phyloP scores from a whole-genome alignment of 257 asterid genomes.

The Ocimum tenuiflorum region DNA sequence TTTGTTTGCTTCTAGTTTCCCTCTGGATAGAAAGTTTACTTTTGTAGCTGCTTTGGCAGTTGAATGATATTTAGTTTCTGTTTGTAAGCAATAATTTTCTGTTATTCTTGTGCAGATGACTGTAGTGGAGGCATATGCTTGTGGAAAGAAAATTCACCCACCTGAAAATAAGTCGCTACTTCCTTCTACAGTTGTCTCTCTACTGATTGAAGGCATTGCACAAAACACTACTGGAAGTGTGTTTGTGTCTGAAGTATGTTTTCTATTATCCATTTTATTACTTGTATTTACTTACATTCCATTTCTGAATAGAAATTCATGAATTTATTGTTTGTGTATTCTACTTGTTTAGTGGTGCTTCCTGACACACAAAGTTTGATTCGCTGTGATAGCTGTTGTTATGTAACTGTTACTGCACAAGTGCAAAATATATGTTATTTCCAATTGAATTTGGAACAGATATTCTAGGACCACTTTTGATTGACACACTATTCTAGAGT shows the following conservation, averaged over 20 bases:
- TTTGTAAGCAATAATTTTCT: not conserved
- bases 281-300: not conserved
- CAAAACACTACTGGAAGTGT: conserved; percentile 91
- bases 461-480: not conserved
- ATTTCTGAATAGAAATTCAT: not conserved
- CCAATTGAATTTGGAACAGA: not conserved
- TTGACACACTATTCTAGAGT: not conserved
- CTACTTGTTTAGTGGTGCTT: not conserved
- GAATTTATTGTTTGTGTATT: not conserved
- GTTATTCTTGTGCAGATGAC: conserved; percentile 57
- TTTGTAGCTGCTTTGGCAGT: conserved; percentile 9
- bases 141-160: conserved; percentile 54
- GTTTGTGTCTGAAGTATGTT: conserved; percentile 70
- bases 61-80: not conserved
- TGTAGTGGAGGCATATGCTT: conserved; percentile 64
- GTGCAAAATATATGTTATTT: not conserved
- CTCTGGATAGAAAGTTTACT: conserved; percentile 1
- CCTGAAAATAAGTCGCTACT: conserved; percentile 54
- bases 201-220: conserved; percentile 77
- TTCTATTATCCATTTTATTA: not conserved
- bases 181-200: conserved; percentile 45
- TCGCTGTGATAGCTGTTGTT: too few relatives aligned
- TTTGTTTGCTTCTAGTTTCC: conserved; percentile 5
- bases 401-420: too few relatives aligned
- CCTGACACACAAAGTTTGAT: too few relatives aligned